Percentiles rank a stretch among this genome's conserved stretches.
phyloP scores from a whole-genome alignment of 1,139 yeast genomes.

The Yamadazyma triangularis region DNA sequence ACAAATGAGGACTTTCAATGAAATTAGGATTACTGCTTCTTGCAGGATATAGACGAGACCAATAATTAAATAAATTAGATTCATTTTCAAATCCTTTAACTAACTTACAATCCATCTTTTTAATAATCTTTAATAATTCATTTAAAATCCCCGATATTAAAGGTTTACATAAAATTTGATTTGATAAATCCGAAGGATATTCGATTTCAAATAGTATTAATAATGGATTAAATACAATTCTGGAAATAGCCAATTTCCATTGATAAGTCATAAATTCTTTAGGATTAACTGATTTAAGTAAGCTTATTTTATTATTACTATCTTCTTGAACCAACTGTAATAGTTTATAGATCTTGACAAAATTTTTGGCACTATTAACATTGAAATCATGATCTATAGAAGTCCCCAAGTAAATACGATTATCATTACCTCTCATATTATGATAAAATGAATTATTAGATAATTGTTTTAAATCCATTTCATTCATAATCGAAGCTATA shows the following conservation, averaged over 20 bases:
- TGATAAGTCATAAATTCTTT: slow-evolving; percentile 67
- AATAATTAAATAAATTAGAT: slow-evolving; percentile 48
- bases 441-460: slow-evolving; percentile 22
- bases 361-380: slow-evolving; percentile 15
- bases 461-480: slow-evolving; percentile 52
- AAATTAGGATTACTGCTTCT: slow-evolving; percentile 18
- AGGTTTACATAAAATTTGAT: slow-evolving; percentile 80
- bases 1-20: slow-evolving; percentile 47
- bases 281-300: slow-evolving; percentile 47
- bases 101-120: slow-evolving; percentile 72
- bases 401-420: slow-evolving; percentile 39
- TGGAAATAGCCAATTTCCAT: slow-evolving; percentile 81
- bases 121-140: slow-evolving; percentile 70
- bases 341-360: slow-evolving; percentile 27
- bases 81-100: slow-evolving; percentile 66
- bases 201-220: slow-evolving; percentile 69
- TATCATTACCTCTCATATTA: slow-evolving; percentile 27
- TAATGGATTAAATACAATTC: slow-evolving; percentile 73
- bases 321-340: slow-evolving; percentile 33
- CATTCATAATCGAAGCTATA: slow-evolving; percentile 60
- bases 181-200: slow-evolving; percentile 51
- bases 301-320: slow-evolving; percentile 29
- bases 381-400: slow-evolving; percentile 15
- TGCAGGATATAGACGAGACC: slow-evolving; percentile 45
- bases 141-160: slow-evolving; percentile 72